These are phyloP conservation scores for Polytolypa hystricis DNA, from an alignment of 2,329 filamentous ascomycete species.

Conservation along the genomic window DNA sequence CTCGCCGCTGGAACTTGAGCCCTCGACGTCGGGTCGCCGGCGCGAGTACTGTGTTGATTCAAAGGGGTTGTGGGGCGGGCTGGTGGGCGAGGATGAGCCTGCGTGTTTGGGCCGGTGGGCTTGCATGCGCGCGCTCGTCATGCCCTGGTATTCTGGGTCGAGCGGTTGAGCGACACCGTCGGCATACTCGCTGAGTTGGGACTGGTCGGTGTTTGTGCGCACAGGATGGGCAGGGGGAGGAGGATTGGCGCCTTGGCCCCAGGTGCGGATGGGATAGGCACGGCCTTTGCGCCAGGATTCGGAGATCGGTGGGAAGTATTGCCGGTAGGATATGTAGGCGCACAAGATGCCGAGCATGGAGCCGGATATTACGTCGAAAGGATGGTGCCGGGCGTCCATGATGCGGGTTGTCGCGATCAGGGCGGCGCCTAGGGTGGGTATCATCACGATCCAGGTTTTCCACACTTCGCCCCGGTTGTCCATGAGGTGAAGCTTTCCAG, in stretches of 20 bases:
- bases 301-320: slow-evolving; percentile 47
- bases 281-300: slow-evolving; percentile 48
- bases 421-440: slow-evolving; percentile 43
- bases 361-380: slow-evolving; percentile 49
- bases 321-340: slow-evolving; percentile 44
- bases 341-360: slow-evolving; percentile 42
- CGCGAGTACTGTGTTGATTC: slow-evolving; percentile 17
- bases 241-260: slow-evolving; percentile 28
- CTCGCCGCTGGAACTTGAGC: slow-evolving; percentile 25
- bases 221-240: slow-evolving; percentile 6
- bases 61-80: slow-evolving; percentile 8
- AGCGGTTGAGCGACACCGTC: slow-evolving; percentile 15
- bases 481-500: slow-evolving; percentile 49
- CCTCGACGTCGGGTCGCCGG: slow-evolving; percentile 14
- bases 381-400: slow-evolving; percentile 52
- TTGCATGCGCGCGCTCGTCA: background rate
- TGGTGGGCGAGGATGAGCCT: background rate
- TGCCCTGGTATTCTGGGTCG: slow-evolving; percentile 18
- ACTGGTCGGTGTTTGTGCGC: slow-evolving; percentile 3
- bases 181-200: slow-evolving; percentile 8
- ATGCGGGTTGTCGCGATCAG: slow-evolving; percentile 48
- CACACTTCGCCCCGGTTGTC: slow-evolving; percentile 51
- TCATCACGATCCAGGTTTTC: slow-evolving; percentile 45
- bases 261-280: slow-evolving; percentile 47
- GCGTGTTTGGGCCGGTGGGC: slow-evolving; percentile 1